Evolutionary conservation across 805 yeast genomes (phyloP).

Genomic region (Blastobotrys muscicola): DNA sequence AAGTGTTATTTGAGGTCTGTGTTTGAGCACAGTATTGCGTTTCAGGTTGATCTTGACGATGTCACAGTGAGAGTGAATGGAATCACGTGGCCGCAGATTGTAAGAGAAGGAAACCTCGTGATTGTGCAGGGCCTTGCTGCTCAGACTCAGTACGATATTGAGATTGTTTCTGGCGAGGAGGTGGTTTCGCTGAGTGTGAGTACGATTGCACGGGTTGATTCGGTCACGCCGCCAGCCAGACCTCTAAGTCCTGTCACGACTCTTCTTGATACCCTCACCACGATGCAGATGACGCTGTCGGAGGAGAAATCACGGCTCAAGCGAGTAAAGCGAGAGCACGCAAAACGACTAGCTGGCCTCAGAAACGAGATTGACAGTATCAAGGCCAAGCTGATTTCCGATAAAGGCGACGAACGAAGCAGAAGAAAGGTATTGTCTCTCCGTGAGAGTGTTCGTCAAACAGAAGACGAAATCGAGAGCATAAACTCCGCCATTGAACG

Average conservation of each 20-base stretch:
- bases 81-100: slow-evolving; percentile 57
- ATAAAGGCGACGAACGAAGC: slow-evolving; percentile 48
- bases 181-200: background rate
- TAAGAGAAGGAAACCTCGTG: slow-evolving; percentile 38
- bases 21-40: slow-evolving; percentile 26
- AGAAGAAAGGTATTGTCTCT: slow-evolving; percentile 43
- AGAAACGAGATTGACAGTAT: slow-evolving; percentile 49
- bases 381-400: slow-evolving; percentile 38
- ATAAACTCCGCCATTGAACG: slow-evolving; percentile 10
- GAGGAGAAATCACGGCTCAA: slow-evolving; percentile 51
- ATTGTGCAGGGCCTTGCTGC: slow-evolving; percentile 60
- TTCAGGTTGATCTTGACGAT: slow-evolving; percentile 19
- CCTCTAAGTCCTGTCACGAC: slow-evolving; percentile 53
- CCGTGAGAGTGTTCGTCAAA: slow-evolving; percentile 36
- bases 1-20: slow-evolving; percentile 22
- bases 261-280: slow-evolving; percentile 52
- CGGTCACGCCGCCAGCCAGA: slow-evolving; percentile 17
- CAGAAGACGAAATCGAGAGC: slow-evolving; percentile 29
- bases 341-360: slow-evolving; percentile 41
- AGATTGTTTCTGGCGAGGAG: slow-evolving; percentile 21
- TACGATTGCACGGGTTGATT: background rate
- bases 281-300: slow-evolving; percentile 50
- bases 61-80: slow-evolving; percentile 43
- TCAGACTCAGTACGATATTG: slow-evolving; percentile 52
- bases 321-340: slow-evolving; percentile 47